Conservation (phyloP, 768 basidiomycete species). For the Sarcodon sp. region DNA sequence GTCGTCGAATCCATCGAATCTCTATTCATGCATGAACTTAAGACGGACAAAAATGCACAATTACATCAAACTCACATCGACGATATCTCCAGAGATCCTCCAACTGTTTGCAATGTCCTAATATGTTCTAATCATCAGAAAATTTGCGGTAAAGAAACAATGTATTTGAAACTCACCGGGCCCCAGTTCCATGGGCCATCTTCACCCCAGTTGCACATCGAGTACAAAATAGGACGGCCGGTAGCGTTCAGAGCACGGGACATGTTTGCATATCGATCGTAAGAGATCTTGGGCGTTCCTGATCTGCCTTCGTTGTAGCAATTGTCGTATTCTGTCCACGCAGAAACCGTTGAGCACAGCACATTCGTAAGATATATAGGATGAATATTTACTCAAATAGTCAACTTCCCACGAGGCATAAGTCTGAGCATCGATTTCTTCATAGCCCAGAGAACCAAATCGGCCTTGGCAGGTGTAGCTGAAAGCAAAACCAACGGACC, state of each 20-base stretch:
- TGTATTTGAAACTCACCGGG: constrained; percentile 11
- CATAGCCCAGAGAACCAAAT: constrained; percentile 26
- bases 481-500: background rate
- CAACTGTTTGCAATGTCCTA: constrained; percentile 18
- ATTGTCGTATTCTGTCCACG: constrained; percentile 21
- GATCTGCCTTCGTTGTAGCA: constrained; percentile 25
- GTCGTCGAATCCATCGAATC: constrained; percentile 21
- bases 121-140: background rate
- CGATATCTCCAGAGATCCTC: constrained; percentile 18
- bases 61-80: constrained; percentile 9
- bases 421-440: constrained; percentile 26
- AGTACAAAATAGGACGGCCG: constrained; percentile 24
- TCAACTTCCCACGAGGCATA: constrained; percentile 26
- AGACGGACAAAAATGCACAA: background rate
- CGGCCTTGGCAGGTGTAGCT: constrained; percentile 22
- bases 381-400: constrained; percentile 17
- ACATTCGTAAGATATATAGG: background rate
- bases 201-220: constrained; percentile 28
- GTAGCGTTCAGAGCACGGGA: constrained; percentile 23
- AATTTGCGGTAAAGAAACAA: constrained; percentile 4
- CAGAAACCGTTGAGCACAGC: background rate
- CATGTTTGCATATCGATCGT: constrained; percentile 24
- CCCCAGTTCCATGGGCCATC: constrained; percentile 28
- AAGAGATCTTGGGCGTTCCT: constrained; percentile 21
- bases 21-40: constrained; percentile 7